Evolutionary conservation across 768 basidiomycete genomes (phyloP).

Genomic region (Lactarius hengduanensis): DNA sequence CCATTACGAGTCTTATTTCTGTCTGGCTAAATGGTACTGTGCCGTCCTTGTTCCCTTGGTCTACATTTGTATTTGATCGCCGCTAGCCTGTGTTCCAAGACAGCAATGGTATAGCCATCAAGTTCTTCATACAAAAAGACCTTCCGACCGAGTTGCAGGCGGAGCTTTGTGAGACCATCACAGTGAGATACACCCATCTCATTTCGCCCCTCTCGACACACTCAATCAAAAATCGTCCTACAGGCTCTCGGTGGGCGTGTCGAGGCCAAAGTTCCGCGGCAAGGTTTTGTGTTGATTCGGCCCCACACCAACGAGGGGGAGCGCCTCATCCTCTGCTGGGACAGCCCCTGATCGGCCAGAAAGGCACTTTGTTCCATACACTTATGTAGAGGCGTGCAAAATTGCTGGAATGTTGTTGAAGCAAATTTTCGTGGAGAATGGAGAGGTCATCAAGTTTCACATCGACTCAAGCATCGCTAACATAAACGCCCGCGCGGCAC

Average conservation of each 20-base stretch:
- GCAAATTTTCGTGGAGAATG: slow-evolving; percentile 73
- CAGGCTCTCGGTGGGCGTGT: slow-evolving; percentile 75
- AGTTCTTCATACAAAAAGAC: slow-evolving; percentile 85
- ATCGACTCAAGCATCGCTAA: slow-evolving; percentile 82
- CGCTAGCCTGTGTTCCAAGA: slow-evolving; percentile 72
- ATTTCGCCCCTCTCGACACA: not conserved
- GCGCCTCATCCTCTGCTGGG: slow-evolving; percentile 75
- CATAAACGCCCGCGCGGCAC: slow-evolving; percentile 63
- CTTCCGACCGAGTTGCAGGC: slow-evolving; percentile 64
- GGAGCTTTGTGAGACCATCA: slow-evolving; percentile 71
- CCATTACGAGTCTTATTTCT: slow-evolving; percentile 29
- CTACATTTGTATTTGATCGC: slow-evolving; percentile 2
- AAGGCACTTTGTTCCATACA: slow-evolving; percentile 75
- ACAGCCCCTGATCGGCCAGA: slow-evolving; percentile 64
- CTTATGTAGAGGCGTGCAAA: slow-evolving; percentile 83
- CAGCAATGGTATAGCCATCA: slow-evolving; percentile 61
- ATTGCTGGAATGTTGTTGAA: slow-evolving; percentile 69
- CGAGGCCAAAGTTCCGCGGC: slow-evolving; percentile 73
- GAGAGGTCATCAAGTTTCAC: slow-evolving; percentile 67
- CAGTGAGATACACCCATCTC: slow-evolving; percentile 42
- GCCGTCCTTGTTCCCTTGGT: slow-evolving; percentile 9
- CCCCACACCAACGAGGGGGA: slow-evolving; percentile 68
- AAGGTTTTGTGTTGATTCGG: slow-evolving; percentile 71
- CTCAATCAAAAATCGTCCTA: slow-evolving; percentile 11
- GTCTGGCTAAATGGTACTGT: slow-evolving; percentile 25